A percentile compares a stretch with the other conserved stretches of the same genome.
Evolutionary conservation across 2,329 filamentous ascomycete species (phyloP).

Genomic region (Dactylellina sp.): DNA sequence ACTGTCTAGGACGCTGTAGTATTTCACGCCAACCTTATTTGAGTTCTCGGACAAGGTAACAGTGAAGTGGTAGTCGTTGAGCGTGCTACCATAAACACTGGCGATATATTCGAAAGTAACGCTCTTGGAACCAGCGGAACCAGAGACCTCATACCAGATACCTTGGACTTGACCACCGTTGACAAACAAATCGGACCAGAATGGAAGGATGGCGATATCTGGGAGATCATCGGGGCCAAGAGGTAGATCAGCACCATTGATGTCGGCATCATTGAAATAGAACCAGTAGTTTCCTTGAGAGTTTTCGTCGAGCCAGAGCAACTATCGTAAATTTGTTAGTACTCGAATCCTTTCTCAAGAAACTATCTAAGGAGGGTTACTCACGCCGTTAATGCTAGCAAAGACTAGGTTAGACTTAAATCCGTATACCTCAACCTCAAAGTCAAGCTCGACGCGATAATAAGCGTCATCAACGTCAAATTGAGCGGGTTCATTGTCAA

Average conservation of each 20-base stretch:
- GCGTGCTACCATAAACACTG: conserved; percentile 18
- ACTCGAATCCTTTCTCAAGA: neutral
- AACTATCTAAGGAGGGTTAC: neutral
- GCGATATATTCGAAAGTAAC: conserved; percentile 39
- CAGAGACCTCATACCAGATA: conserved; percentile 37
- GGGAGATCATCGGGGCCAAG: conserved; percentile 28
- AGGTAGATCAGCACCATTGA: conserved; percentile 34
- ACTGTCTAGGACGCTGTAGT: conserved; percentile 26
- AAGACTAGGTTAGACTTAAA: conserved; percentile 32
- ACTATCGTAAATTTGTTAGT: conserved; percentile 10
- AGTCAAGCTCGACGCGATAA: conserved; percentile 34
- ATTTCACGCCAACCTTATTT: conserved; percentile 36
- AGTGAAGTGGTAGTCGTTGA: conserved; percentile 39
- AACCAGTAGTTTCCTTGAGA: conserved; percentile 30
- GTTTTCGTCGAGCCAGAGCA: conserved; percentile 43
- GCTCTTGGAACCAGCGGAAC: neutral
- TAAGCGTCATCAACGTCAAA: conserved; percentile 34
- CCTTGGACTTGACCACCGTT: conserved; percentile 30
- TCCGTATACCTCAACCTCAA: conserved; percentile 41
- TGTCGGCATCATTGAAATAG: conserved; percentile 31
- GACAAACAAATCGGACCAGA: conserved; percentile 39
- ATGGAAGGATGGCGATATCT: conserved; percentile 49
- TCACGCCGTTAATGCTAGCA: conserved; percentile 44
- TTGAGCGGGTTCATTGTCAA: neutral
- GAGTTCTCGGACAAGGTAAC: conserved; percentile 10